Percentiles rank a stretch among this genome's conserved stretches.
phyloP scores from a whole-genome alignment of 1,284 basidiomycete genomes.

The Apiotrichum montevideense region DNA sequence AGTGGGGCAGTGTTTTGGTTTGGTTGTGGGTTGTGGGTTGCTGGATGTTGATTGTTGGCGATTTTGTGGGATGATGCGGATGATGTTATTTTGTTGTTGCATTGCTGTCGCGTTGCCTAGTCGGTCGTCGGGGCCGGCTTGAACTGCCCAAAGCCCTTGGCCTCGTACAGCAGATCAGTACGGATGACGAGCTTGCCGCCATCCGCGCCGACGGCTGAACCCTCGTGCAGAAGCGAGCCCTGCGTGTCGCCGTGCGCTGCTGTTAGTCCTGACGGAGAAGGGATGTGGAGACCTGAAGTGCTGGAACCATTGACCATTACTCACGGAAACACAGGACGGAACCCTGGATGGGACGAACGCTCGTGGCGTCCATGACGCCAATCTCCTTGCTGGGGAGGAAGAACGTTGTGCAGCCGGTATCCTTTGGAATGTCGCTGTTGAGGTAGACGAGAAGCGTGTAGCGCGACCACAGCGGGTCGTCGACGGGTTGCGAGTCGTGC shows the following conservation, averaged over 20 bases:
- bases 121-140: constrained; percentile 26
- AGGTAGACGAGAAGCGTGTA: constrained; percentile 57
- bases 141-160: constrained; percentile 45
- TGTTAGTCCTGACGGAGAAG: constrained; percentile 2
- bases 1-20: too few species aligned
- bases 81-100: not conserved
- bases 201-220: constrained; percentile 41
- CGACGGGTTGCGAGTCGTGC: constrained; percentile 49
- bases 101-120: too few species aligned
- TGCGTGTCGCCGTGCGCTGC: constrained; percentile 45
- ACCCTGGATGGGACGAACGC: constrained; percentile 52
- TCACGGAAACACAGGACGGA: constrained; percentile 54
- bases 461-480: constrained; percentile 49
- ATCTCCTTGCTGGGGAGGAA: constrained; percentile 50
- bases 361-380: constrained; percentile 51
- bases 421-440: constrained; percentile 49
- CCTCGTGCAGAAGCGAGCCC: constrained; percentile 46
- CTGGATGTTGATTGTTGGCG: too few species aligned
- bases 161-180: constrained; percentile 47
- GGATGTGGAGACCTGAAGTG: not conserved
- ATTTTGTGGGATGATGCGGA: too few species aligned
- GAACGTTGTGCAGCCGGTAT: constrained; percentile 54
- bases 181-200: constrained; percentile 47
- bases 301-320: constrained; percentile 14
- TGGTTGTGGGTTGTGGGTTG: too few species aligned